Conservation (phyloP, 495 filamentous ascomycete species). For the Tuber magnatum region DNA sequence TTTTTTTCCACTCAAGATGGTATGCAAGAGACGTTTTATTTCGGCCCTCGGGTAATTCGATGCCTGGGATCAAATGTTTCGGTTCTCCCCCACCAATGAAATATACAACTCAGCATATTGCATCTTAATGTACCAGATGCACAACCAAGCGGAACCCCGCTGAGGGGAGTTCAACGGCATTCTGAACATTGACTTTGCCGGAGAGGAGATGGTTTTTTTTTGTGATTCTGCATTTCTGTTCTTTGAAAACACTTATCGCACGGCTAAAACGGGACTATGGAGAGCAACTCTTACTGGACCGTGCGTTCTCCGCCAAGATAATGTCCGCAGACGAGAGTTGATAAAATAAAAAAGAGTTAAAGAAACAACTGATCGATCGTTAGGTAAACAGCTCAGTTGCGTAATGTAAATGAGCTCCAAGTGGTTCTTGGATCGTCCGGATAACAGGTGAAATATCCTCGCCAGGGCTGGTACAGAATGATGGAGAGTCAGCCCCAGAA, state of each 20-base stretch:
- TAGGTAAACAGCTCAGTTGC: constrained; percentile 4
- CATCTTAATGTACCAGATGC: constrained; percentile 5
- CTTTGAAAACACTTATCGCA: not conserved
- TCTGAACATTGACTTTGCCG: constrained; percentile 2
- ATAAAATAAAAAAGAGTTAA: constrained; percentile 2
- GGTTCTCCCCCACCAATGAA: constrained; percentile 3
- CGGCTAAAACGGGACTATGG: constrained; percentile 4
- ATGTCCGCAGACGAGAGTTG: constrained; percentile 2
- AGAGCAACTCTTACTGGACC: not conserved
- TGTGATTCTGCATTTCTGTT: not conserved
- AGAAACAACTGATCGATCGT: constrained; percentile 6
- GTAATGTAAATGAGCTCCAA: not conserved
- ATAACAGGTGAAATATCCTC: not conserved
- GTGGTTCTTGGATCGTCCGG: constrained; percentile 6
- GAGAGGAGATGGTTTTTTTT: not conserved
- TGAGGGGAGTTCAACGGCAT: not conserved
- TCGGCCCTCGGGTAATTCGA: constrained; percentile 3
- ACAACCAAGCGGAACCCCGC: not conserved
- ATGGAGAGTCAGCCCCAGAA: not conserved
- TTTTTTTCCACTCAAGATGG: not conserved
- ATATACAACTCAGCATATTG: constrained; percentile 2
- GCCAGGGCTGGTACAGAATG: not conserved
- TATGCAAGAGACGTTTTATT: constrained; percentile 1
- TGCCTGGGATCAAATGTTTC: constrained; percentile 3
- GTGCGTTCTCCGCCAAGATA: not conserved